Conservation (phyloP, 345 rosid species). For the Toxicodendron radicans region DNA sequence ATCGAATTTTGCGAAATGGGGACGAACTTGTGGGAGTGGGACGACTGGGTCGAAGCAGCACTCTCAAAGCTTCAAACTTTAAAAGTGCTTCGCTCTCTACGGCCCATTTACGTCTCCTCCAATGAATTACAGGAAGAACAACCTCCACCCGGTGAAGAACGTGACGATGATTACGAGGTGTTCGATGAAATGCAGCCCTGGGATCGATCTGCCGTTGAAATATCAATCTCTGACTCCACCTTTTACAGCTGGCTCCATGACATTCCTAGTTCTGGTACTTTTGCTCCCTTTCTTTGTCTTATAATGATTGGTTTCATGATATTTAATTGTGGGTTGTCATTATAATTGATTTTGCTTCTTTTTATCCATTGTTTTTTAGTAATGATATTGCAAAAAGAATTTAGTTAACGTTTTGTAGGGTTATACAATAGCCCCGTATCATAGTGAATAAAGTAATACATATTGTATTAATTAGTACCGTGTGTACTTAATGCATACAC, state of each 20-base stretch:
- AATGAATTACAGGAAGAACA: conserved; percentile 14
- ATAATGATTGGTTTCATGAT: background rate
- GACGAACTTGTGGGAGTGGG: conserved; percentile 75
- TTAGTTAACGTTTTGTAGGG: no score
- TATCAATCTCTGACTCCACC: conserved; percentile 60
- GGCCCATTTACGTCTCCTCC: conserved; percentile 65
- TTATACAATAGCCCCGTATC: no score
- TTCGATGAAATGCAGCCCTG: conserved; percentile 72
- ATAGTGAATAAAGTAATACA: no score
- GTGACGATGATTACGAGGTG: conserved; percentile 50
- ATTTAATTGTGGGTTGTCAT: background rate
- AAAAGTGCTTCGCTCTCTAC: conserved; percentile 70
- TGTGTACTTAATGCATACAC: no score
- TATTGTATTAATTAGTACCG: no score
- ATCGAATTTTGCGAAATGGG: conserved; percentile 14
- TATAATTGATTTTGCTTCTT: background rate
- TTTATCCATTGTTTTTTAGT: background rate
- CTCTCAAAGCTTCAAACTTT: conserved; percentile 60
- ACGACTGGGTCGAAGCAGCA: conserved; percentile 68
- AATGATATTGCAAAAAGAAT: background rate
- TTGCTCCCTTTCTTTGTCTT: background rate
- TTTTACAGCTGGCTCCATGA: conserved; percentile 79
- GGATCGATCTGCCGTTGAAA: conserved; percentile 79
- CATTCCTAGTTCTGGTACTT: conserved; percentile 70
- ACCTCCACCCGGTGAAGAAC: background rate